Evolutionary conservation across 768 basidiomycete species (phyloP).

Genomic region (Gautieria morchelliformis): DNA sequence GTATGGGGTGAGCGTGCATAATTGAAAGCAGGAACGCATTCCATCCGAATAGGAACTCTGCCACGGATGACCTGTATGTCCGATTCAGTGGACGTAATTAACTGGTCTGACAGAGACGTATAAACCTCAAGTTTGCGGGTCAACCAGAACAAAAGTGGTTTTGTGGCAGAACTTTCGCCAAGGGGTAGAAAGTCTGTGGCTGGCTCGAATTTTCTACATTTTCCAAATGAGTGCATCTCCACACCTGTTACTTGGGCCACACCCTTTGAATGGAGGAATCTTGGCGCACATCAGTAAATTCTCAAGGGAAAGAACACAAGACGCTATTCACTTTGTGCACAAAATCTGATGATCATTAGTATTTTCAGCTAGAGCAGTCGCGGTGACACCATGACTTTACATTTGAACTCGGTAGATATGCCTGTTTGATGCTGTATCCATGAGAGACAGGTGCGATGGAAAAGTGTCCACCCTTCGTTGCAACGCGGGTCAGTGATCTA

Average conservation of each 20-base stretch:
- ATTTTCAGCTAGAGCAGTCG: background rate
- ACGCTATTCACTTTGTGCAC: constrained; percentile 22
- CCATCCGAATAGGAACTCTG: constrained; percentile 64
- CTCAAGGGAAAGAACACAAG: constrained; percentile 58
- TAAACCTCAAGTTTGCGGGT: constrained; percentile 68
- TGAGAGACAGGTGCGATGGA: constrained; percentile 62
- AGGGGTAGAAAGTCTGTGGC: constrained; percentile 71
- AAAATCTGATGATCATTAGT: constrained; percentile 4
- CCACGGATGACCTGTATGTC: constrained; percentile 71
- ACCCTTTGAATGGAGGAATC: constrained; percentile 32
- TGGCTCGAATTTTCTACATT: background rate
- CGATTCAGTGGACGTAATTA: constrained; percentile 13
- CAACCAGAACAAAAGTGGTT: constrained; percentile 75
- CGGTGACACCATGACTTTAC: constrained; percentile 27
- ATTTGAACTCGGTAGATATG: constrained; percentile 75
- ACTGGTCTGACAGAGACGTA: background rate
- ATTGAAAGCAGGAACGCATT: constrained; percentile 95
- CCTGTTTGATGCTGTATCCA: constrained; percentile 68
- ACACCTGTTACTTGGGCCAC: constrained; percentile 76
- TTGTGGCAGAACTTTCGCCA: constrained; percentile 31
- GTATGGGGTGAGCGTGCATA: constrained; percentile 76
- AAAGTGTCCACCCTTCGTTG: constrained; percentile 74
- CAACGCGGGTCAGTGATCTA: background rate
- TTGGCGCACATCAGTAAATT: constrained; percentile 15
- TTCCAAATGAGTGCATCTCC: background rate